phyloP scores from a whole-genome alignment of 176 grass and related monocot genomes.

The Oryza glaberrima region DNA sequence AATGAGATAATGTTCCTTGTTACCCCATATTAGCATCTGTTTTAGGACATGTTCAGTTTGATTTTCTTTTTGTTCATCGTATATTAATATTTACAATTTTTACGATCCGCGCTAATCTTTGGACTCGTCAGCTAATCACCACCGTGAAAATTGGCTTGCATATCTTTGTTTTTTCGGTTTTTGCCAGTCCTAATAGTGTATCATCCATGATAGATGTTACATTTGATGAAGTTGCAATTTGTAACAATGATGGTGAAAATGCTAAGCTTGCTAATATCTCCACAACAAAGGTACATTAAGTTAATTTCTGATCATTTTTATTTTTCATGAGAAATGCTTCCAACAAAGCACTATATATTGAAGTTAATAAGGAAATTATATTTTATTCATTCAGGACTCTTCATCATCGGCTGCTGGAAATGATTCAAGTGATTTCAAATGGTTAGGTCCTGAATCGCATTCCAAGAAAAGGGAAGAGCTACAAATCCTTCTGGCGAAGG shows the following conservation, averaged over 20 bases:
- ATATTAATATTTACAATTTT: background rate
- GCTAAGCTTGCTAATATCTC: conserved; percentile 33
- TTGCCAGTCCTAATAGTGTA: conserved; percentile 25
- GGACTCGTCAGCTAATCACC: background rate
- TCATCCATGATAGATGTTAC: conserved; percentile 19
- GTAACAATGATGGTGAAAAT: conserved; percentile 42
- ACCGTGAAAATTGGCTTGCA: background rate
- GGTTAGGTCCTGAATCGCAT: conserved; percentile 48
- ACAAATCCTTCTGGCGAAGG: conserved; percentile 59
- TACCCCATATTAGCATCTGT: background rate
- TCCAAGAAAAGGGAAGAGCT: conserved; percentile 61
- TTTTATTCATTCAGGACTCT: conserved; percentile 48
- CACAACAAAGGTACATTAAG: conserved; percentile 52
- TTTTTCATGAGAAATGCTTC: conserved; percentile 10
- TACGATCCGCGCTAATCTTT: background rate
- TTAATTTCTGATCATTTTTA: background rate
- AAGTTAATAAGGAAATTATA: background rate
- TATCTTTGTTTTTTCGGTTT: background rate
- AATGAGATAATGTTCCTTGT: background rate
- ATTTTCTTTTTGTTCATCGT: background rate
- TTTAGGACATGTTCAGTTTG: background rate
- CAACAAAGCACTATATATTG: background rate
- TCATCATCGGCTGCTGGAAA: conserved; percentile 33
- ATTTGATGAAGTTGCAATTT: conserved; percentile 14
- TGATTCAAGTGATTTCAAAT: conserved; percentile 50